Evolutionary conservation across 805 yeast species (phyloP).

Genomic region (Hanseniaspora pseudoguilliermondii): DNA sequence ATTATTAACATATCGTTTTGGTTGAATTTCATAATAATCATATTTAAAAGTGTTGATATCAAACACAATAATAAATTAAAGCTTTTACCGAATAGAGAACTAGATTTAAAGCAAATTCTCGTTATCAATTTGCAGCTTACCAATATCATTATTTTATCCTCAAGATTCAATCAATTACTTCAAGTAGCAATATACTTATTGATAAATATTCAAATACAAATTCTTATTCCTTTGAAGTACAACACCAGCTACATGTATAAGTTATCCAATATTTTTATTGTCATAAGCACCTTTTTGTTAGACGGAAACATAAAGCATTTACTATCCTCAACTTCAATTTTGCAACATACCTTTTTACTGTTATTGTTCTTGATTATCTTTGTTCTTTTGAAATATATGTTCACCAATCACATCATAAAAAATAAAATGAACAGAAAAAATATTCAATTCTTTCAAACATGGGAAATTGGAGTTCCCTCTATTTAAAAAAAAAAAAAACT

Average conservation of each 20-base stretch:
- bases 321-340: neutral
- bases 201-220: constrained; percentile 27
- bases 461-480: constrained; percentile 1
- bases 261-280: neutral
- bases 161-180: constrained; percentile 62
- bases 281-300: neutral
- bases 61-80: neutral
- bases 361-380: neutral
- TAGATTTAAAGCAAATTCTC: constrained; percentile 41
- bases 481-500: neutral
- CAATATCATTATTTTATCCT: constrained; percentile 79
- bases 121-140: constrained; percentile 66
- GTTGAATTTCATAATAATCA: constrained; percentile 55
- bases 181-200: constrained; percentile 76
- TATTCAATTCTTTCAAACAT: constrained; percentile 3
- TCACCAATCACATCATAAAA: constrained; percentile 3
- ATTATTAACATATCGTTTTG: constrained; percentile 86
- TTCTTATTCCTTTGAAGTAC: constrained; percentile 21
- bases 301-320: neutral
- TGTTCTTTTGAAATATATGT: neutral
- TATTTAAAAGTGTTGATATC: constrained; percentile 17
- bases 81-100: constrained; percentile 14
- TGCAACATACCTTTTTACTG: neutral
- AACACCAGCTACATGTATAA: constrained; percentile 10
- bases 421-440: constrained; percentile 7